Conservation (phyloP, 148 eudicot genomes). For the Talinum fruticosum region DNA sequence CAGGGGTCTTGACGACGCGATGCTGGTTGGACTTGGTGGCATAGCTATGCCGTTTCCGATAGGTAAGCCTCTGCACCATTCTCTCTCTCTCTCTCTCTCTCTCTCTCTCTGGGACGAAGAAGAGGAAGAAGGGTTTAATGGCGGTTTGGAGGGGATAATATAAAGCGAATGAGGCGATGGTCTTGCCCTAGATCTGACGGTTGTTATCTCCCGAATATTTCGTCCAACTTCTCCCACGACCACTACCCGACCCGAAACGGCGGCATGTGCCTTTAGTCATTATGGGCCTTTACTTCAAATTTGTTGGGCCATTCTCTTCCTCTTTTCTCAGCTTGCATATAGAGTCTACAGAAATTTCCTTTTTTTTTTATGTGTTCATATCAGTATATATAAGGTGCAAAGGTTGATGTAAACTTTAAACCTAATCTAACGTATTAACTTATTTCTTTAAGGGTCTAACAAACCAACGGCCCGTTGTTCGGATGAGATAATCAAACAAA, state of each 20-base stretch:
- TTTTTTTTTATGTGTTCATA: too few relatives aligned
- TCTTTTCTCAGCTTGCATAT: too few relatives aligned
- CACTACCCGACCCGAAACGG: neutral
- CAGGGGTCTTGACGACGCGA: conserved; percentile 59
- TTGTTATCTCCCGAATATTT: neutral
- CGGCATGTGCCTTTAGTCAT: neutral
- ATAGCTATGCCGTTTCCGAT: conserved; percentile 54
- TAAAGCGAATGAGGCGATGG: neutral
- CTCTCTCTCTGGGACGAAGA: neutral
- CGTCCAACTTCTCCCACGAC: neutral
- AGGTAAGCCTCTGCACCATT: conserved; percentile 56
- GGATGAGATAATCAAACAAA: too few relatives aligned
- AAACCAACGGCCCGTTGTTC: too few relatives aligned
- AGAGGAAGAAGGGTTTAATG: conserved; percentile 18
- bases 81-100: neutral
- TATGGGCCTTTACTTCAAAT: neutral
- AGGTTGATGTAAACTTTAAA: too few relatives aligned
- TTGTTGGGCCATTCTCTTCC: too few relatives aligned
- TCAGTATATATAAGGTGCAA: too few relatives aligned
- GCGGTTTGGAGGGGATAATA: neutral
- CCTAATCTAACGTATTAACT: too few relatives aligned
- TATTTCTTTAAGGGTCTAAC: too few relatives aligned
- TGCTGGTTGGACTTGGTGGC: conserved; percentile 66
- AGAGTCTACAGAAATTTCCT: too few relatives aligned
- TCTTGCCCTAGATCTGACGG: neutral